Base-by-base conservation (phyloP, 2,329 filamentous ascomycete species). In the Bipolaris oryzae region DNA sequence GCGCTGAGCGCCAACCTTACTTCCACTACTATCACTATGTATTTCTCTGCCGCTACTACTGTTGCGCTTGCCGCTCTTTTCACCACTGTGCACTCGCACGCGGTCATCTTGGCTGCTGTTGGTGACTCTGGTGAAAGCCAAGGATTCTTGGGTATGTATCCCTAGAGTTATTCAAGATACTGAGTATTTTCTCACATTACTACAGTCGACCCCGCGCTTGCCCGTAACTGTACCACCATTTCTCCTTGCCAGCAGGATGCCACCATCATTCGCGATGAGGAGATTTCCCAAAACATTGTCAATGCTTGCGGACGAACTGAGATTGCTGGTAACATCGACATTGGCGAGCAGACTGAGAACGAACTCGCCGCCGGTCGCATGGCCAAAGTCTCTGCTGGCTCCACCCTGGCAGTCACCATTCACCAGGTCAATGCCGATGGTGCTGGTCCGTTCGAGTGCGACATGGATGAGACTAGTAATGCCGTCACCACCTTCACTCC, bases 361-460 rank as follows among this genome's bases (percentile, higher is more conserved):
- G 72, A 75, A 50, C 57, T 76, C 13, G 67, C 73, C 28, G 68
- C 66, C 11, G 69, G 69, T 7, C 64, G 69, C 15, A 65, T 76
- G 42, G 70, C 73, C 7, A 46, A 59, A 5, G 72, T 75, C 37
- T 60, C 61, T 2, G 44, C 49, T 9, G 72, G 73, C 38, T 67
- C 64, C 7, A 62, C 59, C 7, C 58, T 76, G 33, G 62, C 63
- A 16, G 72, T 76, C 48, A 76, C 76, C 7, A 76, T 75, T 35
- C 82, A 85, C 64, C 84, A 85, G 67, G 85, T 89, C 67, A 89
- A 89, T 71, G 80, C 80, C 21, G 87, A 89, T 64, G 87, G 87
- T 47, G 86, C 84, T 49, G 87, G 87, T 2, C 86, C 86, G 1
- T 88, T 87, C 71, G 82, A 80, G 6, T 88, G 86, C 76, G 85